Base-by-base conservation (phyloP, 2,329 filamentous ascomycete species). In the Pseudocercospora pini-densiflorae region DNA sequence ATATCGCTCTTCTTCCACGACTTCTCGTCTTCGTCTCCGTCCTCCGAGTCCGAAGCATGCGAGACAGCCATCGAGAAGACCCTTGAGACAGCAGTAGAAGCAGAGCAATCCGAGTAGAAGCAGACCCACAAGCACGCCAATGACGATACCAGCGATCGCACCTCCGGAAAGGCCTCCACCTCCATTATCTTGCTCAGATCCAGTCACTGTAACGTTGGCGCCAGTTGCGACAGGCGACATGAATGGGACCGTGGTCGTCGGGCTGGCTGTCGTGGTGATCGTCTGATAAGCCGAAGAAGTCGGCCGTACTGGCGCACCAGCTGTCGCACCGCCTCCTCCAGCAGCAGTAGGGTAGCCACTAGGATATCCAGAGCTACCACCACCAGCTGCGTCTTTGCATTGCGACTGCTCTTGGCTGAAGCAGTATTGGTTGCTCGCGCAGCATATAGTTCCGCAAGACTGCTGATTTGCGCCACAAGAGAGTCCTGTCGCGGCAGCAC, bases 81-180 rank as follows among this genome's bases (percentile, higher is more conserved):
- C 85, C 69, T 87, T 83, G 49, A 82, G 76, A 72, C 81, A 88
- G 82, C 90, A 92, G 84, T 88, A 93, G 81, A 92, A 89, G 83
- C 90, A 93, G 74, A 93, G 80, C 7, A 92, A 84, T 4, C 90
- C 81, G 23, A 94, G 85, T 2, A 94, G 82, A 47, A 85, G 79
- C 40, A 93, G 83, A 68, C 90, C 91, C 14, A 86, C 85, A 58
- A 94, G 83, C 10, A 88, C 86, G 68, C 91, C 91, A 63, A 94
- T 89, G 70, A 94, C 91, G 73, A 94, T 94, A 67, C 91, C 91
- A 16, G 92, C 91, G 73, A 94, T 94, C 66, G 90, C 91, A 61
- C 91, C 91, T 51, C 84, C 86, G 73, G 89, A 91, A 62, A 94
- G 84, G 21, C 79, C 77, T 31, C 78, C 77, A 62, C 77, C 73